Evolutionary conservation across 768 basidiomycete species (phyloP).

Genomic region (Lanmaoa rubissima): DNA sequence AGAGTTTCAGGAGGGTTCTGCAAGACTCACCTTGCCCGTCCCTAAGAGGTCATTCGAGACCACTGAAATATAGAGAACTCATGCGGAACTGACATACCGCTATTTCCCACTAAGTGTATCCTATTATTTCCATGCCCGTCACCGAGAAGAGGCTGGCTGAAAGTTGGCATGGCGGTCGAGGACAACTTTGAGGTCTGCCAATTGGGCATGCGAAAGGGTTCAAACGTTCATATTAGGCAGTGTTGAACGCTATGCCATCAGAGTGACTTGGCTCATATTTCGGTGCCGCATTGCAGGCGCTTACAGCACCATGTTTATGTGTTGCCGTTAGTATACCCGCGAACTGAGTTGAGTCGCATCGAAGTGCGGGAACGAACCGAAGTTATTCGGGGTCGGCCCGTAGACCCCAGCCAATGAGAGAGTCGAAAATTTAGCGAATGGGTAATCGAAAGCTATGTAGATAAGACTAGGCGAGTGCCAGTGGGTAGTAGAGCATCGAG

Average conservation of each 20-base stretch:
- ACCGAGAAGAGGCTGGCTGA: constrained; percentile 34
- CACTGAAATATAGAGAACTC: neutral
- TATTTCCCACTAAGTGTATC: constrained; percentile 51
- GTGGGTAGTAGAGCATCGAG: too few species aligned
- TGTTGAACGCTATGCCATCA: neutral
- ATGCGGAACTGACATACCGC: constrained; percentile 36
- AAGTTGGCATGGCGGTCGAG: constrained; percentile 12
- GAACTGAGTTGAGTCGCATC: too few species aligned
- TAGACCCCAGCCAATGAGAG: too few species aligned
- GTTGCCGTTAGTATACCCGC: neutral
- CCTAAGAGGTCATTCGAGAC: constrained; percentile 23
- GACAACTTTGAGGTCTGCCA: neutral
- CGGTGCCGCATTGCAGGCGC: neutral
- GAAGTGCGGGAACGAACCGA: too few species aligned
- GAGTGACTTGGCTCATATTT: constrained; percentile 1
- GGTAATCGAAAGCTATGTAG: too few species aligned
- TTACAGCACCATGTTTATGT: neutral
- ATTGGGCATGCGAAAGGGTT: neutral
- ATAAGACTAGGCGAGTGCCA: too few species aligned
- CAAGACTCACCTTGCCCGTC: constrained; percentile 38
- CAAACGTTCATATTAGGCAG: neutral
- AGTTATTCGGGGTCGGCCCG: too few species aligned
- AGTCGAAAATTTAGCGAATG: too few species aligned
- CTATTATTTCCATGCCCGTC: constrained; percentile 47
- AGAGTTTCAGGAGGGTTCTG: too few species aligned